Percentiles rank a stretch among this genome's conserved stretches.
Evolutionary conservation across 805 yeast species (phyloP).

Genomic region (Cyberlindnera euphorbiiphila): DNA sequence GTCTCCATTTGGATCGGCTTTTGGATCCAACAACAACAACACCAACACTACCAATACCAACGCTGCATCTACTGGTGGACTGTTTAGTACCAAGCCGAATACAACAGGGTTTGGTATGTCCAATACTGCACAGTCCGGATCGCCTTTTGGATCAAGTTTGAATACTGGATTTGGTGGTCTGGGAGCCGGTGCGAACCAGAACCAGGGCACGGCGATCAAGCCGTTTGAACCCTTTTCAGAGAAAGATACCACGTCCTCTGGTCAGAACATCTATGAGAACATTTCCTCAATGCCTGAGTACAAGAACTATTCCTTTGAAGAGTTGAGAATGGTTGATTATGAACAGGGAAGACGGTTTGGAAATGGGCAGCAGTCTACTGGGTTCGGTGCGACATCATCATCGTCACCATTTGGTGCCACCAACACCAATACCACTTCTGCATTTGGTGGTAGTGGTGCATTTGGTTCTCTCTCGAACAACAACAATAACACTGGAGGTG

Average conservation of each 20-base stretch:
- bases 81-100: conserved; percentile 39
- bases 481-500: conserved; percentile 5
- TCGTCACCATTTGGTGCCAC: conserved; percentile 38
- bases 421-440: conserved; percentile 20
- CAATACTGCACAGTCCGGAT: conserved; percentile 26
- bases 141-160: conserved; percentile 38
- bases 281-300: conserved; percentile 91
- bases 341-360: conserved; percentile 65
- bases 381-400: conserved; percentile 30
- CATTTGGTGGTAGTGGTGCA: conserved; percentile 39
- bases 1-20: conserved; percentile 30
- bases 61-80: conserved; percentile 28
- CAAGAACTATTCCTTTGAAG: conserved; percentile 76
- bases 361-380: conserved; percentile 32
- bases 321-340: conserved; percentile 85
- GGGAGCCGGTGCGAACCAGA: conserved; percentile 25
- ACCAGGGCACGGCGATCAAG: conserved; percentile 66
- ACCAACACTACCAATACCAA: conserved; percentile 22
- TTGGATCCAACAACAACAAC: conserved; percentile 34
- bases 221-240: conserved; percentile 72
- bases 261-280: conserved; percentile 60
- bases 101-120: conserved; percentile 25
- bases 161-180: conserved; percentile 23
- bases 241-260: conserved; percentile 57
- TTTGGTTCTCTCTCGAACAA: conserved; percentile 8